Evolutionary conservation across 768 basidiomycete genomes (phyloP).

Genomic region (Lentinus brumalis): DNA sequence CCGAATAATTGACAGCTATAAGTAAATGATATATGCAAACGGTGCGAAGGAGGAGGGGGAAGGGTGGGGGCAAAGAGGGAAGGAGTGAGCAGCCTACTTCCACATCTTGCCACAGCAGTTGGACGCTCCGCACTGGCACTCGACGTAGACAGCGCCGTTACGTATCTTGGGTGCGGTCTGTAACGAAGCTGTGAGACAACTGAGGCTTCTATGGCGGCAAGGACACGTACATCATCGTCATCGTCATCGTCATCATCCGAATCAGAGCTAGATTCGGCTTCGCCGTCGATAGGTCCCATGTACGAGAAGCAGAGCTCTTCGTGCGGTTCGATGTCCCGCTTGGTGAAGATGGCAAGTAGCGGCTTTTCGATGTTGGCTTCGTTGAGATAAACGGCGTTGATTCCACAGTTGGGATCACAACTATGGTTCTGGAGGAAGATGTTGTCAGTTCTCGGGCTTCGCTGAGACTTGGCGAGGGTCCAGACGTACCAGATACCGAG

Average conservation of each 20-base stretch:
- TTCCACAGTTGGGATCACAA: conserved; percentile 81
- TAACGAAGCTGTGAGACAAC: not conserved
- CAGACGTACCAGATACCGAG: conserved; percentile 75
- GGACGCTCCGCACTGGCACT: conserved; percentile 52
- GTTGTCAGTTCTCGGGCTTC: not conserved
- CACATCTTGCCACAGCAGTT: conserved; percentile 52
- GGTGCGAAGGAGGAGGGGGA: not conserved
- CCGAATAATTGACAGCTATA: conserved; percentile 9
- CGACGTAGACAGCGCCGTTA: conserved; percentile 46
- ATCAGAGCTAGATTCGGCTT: conserved; percentile 28
- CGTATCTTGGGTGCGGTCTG: not conserved
- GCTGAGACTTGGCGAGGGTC: conserved; percentile 3
- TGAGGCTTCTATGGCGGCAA: not conserved
- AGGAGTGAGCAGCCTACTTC: conserved; percentile 5
- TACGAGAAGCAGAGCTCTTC: conserved; percentile 85
- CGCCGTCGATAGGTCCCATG: conserved; percentile 44
- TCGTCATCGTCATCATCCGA: conserved; percentile 6
- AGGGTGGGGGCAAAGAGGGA: not conserved
- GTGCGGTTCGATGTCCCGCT: conserved; percentile 57
- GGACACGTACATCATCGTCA: not conserved
- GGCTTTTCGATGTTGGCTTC: conserved; percentile 75
- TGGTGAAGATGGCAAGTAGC: conserved; percentile 66
- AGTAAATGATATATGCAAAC: not conserved
- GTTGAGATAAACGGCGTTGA: conserved; percentile 78
- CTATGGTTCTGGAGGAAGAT: conserved; percentile 72